Evolutionary conservation across 2,329 filamentous ascomycete genomes (phyloP).

Genomic region (Pleurostoma richardsiae): DNA sequence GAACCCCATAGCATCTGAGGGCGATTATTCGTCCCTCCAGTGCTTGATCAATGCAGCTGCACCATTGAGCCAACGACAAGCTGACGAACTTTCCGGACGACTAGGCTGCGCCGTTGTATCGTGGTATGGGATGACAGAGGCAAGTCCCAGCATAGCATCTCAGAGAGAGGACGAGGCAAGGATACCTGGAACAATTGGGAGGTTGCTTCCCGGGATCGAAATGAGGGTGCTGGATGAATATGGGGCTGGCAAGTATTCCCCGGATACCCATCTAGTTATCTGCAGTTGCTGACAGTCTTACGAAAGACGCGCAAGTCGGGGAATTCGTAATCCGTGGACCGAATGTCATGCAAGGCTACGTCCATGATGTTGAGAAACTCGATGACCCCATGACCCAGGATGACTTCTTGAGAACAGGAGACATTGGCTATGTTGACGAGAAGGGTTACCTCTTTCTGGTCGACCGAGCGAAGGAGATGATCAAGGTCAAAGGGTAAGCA

Average conservation of each 20-base stretch:
- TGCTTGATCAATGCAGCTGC: conserved; percentile 15
- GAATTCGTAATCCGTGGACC: conserved; percentile 6
- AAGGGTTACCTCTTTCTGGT: conserved; percentile 5
- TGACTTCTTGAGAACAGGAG: conserved; percentile 4
- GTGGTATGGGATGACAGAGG: conserved; percentile 12
- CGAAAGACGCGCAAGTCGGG: conserved; percentile 1
- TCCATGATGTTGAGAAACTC: background rate
- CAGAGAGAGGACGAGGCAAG: conserved; percentile 5
- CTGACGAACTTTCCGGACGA: conserved; percentile 4
- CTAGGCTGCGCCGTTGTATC: conserved; percentile 8
- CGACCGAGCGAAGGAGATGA: conserved; percentile 7
- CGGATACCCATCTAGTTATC: too few relatives aligned
- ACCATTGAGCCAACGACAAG: conserved; percentile 7
- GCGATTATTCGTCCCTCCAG: conserved; percentile 8
- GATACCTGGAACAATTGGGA: conserved; percentile 3
- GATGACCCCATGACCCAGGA: conserved; percentile 1
- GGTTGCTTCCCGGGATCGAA: conserved; percentile 4
- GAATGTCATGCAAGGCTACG: conserved; percentile 7
- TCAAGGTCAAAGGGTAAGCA: conserved; percentile 8
- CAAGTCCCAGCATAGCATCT: conserved; percentile 7
- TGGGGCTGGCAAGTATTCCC: conserved; percentile 1
- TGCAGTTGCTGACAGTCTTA: too few relatives aligned
- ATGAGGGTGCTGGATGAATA: conserved; percentile 6
- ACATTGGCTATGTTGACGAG: conserved; percentile 6
- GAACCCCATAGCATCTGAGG: conserved; percentile 1